These are phyloP conservation scores for Macadamia tetraphylla DNA, from an alignment of 164 flowering plant genomes.

Conservation along the genomic window DNA sequence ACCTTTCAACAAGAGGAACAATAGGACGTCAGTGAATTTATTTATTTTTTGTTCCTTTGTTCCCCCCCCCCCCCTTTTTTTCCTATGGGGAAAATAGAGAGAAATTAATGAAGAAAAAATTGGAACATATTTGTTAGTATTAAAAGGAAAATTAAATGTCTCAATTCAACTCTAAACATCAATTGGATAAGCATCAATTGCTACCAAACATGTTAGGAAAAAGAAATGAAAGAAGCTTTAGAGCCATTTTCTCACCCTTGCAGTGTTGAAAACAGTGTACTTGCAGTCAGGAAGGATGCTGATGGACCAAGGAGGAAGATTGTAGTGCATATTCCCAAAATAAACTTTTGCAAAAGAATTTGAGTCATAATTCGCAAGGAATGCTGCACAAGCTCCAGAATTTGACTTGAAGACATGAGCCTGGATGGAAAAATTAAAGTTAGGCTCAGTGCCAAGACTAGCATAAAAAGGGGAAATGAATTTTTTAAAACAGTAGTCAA, in stretches of 20 bases:
- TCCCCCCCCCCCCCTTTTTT: neutral
- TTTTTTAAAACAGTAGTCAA: neutral
- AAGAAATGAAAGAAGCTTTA: neutral
- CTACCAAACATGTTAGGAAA: too few species aligned
- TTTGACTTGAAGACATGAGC: slow-evolving; percentile 61
- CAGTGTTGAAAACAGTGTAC: slow-evolving; percentile 71
- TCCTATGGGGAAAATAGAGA: neutral
- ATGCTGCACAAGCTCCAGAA: slow-evolving; percentile 77
- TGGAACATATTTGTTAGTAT: too few species aligned
- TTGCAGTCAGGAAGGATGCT: slow-evolving; percentile 96
- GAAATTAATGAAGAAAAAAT: neutral
- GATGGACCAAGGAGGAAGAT: slow-evolving; percentile 85
- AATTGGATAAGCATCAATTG: neutral
- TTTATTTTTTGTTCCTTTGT: too few species aligned
- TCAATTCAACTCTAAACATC: too few species aligned
- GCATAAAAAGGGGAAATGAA: neutral
- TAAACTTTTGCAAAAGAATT: slow-evolving; percentile 37
- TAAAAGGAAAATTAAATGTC: too few species aligned
- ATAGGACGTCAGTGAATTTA: too few species aligned
- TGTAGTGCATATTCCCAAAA: slow-evolving; percentile 45
- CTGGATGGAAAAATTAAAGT: slow-evolving; percentile 23
- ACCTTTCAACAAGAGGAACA: neutral
- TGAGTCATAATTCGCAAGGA: slow-evolving; percentile 66
- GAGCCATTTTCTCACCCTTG: slow-evolving; percentile 42
- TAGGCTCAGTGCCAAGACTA: neutral